Evolutionary conservation across 306 rosid genomes (phyloP).

Genomic region (Glycine tomentella): DNA sequence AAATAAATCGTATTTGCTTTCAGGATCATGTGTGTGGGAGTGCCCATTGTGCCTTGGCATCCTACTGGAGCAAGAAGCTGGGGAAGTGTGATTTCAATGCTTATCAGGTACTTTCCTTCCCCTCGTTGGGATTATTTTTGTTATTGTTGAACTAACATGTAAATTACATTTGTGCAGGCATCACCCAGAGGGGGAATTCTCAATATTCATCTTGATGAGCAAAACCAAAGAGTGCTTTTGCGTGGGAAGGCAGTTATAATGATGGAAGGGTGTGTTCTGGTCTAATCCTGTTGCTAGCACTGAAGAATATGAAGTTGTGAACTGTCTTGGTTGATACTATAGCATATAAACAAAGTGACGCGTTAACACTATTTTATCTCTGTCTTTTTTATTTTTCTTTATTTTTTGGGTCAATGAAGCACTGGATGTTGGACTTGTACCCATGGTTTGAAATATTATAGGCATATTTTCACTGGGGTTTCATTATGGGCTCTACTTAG

Average conservation of each 20-base stretch:
- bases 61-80: conserved; percentile 73
- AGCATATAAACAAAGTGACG: too few relatives aligned
- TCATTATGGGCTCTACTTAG: too few relatives aligned
- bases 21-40: conserved; percentile 80
- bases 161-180: conserved; percentile 55
- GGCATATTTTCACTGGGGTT: too few relatives aligned
- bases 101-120: conserved; percentile 57
- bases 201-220: conserved; percentile 63
- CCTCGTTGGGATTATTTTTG: conserved; percentile 6
- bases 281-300: conserved; percentile 28
- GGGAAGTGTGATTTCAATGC: conserved; percentile 74
- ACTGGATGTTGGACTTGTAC: too few relatives aligned
- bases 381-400: too few relatives aligned
- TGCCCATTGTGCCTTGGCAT: conserved; percentile 76
- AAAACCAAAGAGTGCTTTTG: conserved; percentile 63
- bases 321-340: too few relatives aligned
- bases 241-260: conserved; percentile 69
- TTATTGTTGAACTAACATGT: background rate
- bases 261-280: conserved; percentile 68
- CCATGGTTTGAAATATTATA: too few relatives aligned
- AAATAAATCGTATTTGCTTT: background rate
- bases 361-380: too few relatives aligned
- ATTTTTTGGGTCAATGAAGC: too few relatives aligned
- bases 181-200: conserved; percentile 72
- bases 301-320: background rate